Conservation (phyloP, 108 stramenopile genomes). For the Schizochytrium sp. region DNA sequence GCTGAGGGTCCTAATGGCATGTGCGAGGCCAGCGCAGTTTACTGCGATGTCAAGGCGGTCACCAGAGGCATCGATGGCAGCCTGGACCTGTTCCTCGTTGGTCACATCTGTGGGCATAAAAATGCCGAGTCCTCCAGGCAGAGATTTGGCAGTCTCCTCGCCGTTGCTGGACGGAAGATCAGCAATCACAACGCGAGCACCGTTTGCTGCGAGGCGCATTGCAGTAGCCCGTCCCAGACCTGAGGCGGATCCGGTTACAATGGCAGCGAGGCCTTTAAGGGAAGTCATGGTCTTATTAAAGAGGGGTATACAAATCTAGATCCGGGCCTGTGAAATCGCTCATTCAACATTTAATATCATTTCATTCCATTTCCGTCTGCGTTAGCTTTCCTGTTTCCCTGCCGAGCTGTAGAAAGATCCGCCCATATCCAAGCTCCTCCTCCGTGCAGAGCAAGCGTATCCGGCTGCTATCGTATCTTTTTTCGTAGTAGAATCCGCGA, state of each 20-base stretch:
- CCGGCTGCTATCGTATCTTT: no score
- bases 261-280: conserved; percentile 56
- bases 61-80: conserved; percentile 14
- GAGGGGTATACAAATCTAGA: not conserved
- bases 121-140: conserved; percentile 59
- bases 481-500: no score
- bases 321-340: no score
- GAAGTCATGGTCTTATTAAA: not conserved
- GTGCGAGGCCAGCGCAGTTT: conserved; percentile 92
- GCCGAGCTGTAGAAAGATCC: no score
- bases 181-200: conserved; percentile 84
- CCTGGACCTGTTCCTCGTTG: conserved; percentile 67
- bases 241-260: conserved; percentile 89
- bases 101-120: conserved; percentile 83
- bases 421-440: no score
- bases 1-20: conserved; percentile 82
- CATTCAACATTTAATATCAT: no score
- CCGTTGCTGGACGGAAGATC: conserved; percentile 76
- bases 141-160: conserved; percentile 72
- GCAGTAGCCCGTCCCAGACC: conserved; percentile 92
- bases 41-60: conserved; percentile 83
- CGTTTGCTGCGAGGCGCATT: conserved; percentile 77
- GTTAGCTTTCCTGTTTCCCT: no score
- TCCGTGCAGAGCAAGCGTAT: no score
- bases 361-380: no score